These are phyloP conservation scores for Thielaviopsis ethacetica DNA, from an alignment of 2,329 filamentous ascomycete species.

Conservation along the genomic window DNA sequence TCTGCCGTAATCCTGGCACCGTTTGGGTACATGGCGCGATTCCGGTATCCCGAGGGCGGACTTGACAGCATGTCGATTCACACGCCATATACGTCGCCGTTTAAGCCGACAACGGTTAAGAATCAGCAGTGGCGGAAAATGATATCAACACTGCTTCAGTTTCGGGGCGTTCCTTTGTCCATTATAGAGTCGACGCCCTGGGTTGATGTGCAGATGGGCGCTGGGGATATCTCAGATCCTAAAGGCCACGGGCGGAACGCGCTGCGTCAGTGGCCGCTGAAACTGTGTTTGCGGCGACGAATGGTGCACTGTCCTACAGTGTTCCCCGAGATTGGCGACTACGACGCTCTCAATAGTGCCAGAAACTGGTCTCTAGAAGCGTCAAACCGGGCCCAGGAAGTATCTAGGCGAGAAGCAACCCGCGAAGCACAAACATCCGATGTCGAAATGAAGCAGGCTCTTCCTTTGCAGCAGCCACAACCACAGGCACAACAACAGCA, in stretches of 20 bases:
- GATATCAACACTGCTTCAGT: conserved; percentile 33
- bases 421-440: conserved; percentile 23
- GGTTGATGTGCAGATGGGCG: conserved; percentile 34
- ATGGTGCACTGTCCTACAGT: conserved; percentile 25
- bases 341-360: conserved; percentile 33
- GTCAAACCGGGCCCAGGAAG: conserved; percentile 29
- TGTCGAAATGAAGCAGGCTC: background rate
- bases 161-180: conserved; percentile 30
- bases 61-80: conserved; percentile 1
- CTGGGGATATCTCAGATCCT: conserved; percentile 26
- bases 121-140: conserved; percentile 32
- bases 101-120: conserved; percentile 21
- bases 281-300: conserved; percentile 35
- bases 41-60: conserved; percentile 3
- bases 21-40: conserved; percentile 22
- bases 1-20: conserved; percentile 37
- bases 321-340: conserved; percentile 25
- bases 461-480: background rate
- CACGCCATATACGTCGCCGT: conserved; percentile 17
- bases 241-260: conserved; percentile 22
- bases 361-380: conserved; percentile 30
- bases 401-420: conserved; percentile 33
- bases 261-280: conserved; percentile 36
- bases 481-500: background rate
- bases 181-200: conserved; percentile 29